These are phyloP conservation scores for Paramecium pentaurelia DNA, from an alignment of 73 alveolate species.

Conservation along the genomic window DNA sequence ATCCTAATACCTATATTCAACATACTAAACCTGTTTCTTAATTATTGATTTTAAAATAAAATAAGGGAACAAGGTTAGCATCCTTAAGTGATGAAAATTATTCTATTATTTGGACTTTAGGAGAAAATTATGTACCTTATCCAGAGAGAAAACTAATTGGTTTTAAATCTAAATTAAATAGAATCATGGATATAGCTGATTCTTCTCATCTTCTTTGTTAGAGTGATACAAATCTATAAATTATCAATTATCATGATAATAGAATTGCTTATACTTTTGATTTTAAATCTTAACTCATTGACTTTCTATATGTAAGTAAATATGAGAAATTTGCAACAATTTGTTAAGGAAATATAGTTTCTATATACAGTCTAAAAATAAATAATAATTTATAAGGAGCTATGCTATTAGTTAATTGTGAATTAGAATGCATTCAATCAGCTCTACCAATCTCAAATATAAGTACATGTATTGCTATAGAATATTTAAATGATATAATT, in stretches of 20 bases:
- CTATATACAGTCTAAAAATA: not conserved
- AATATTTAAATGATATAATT: not conserved
- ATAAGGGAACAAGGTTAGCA: constrained; percentile 19
- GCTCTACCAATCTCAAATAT: not conserved
- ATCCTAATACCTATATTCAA: constrained; percentile 20
- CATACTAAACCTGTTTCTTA: not conserved
- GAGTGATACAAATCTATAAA: not conserved
- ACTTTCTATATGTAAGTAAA: constrained; percentile 21
- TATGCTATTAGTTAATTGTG: not conserved
- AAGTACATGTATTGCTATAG: not conserved
- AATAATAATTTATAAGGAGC: constrained; percentile 21
- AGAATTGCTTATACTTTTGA: not conserved
- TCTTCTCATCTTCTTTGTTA: constrained; percentile 2
- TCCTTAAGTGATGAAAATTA: constrained; percentile 16
- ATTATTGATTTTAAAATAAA: not conserved
- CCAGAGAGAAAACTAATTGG: constrained; percentile 34
- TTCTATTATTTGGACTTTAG: constrained; percentile 32
- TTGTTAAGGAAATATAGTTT: not conserved
- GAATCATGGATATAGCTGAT: constrained; percentile 36
- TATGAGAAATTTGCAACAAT: constrained; percentile 24
- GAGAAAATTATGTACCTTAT: constrained; percentile 40
- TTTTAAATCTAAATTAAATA: not conserved
- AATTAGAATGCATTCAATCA: not conserved
- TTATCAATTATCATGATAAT: constrained; percentile 41
- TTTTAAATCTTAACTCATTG: not conserved